Base-by-base conservation (phyloP, 2,329 filamentous ascomycete genomes). In the Colletotrichum scovillei region DNA sequence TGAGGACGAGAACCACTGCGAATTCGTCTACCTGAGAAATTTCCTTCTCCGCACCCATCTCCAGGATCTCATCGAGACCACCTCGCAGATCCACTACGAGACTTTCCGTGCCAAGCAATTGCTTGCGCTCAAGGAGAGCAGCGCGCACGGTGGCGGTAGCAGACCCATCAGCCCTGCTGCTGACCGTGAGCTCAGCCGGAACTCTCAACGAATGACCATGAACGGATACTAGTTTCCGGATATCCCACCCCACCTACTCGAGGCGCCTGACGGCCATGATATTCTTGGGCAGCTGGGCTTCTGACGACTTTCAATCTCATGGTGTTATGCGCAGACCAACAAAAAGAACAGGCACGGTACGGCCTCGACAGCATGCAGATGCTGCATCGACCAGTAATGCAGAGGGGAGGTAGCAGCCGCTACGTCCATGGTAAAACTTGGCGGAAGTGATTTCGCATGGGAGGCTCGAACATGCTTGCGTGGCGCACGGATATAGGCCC, bases 91-190 rank as follows among this genome's bases (percentile, higher is more conserved):
- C 86, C 97, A 99, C 90, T 99, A 99, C 89, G 97, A 99, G 90
- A 97, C 95, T 73, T 99, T 99, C 95, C 95, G 97, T 86, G 95
- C 97, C 80, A 99, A 99, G 92, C 97, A 99, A 86, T 89, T 99
- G 80, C 88, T 99, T 82, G 97, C 97, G 72, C 90, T 99, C 83
- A 99, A 98, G 92, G 97, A 99, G 89, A 98, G 94, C 89, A 97
- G 94, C 82, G 94, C 95, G 78, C 94, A 95, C 77, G 93, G 92
- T 77, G 87, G 90, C 77, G 90, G 92, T 78, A 97, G 94, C 88
- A 91, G 96, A 83, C 97, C 97, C 81, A 99, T 99, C 88, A 97
- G 94, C 83, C 97, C 97, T 74, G 90, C 95, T 74, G 96, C 97
- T 70, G 97, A 99, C 78, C 92, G 97, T 77, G 97, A 99, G 86